Evolutionary conservation across 495 filamentous ascomycete species (phyloP), one percentile per base, ranked within the genome.

Genomic region (Poronia punctata): DNA sequence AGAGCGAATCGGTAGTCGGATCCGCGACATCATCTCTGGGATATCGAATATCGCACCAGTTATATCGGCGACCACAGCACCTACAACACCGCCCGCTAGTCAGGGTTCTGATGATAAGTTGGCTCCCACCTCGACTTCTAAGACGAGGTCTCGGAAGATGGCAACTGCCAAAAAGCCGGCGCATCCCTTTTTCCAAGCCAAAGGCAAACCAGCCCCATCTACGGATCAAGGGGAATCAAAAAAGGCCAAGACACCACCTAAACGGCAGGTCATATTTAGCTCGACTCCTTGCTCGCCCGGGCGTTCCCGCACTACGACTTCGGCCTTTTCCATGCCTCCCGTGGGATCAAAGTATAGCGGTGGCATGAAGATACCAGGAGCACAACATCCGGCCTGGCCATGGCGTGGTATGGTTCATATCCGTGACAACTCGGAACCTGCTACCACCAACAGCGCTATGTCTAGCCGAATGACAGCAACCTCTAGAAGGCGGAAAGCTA

Each of bases 151-250:
- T 39, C 34, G 27, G 32, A 62, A 60, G 40, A 52, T 62, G 18
- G 43, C 39, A 10, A 61, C 58, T 21, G 60, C 75, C 21, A 38
- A 61, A 16, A 93, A 85, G 52, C 44, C 74, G 2, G 82, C 83
- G 0, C 88, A 94, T 63, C 88, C 88, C 0, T 94, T 95, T 53
- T 95, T 95, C 53, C 37, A 70, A 4, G 70, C 67, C 5, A 75
- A 74, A 41, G 1, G 47, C 5, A 49, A 59, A 18, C 7, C 41
- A 1, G 27, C 37, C 3, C 17, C 48, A 8, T 23, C 24, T 6
- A 10, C 12, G 17, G 44, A 48, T 9, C 43, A 56, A 30, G 35
- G 38, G 22, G 14, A 38, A 12, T 26, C 41, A 26, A 48, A 42
- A 23, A 37, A 37, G 27, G 35, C 22, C 10, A 38, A 32, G 7